Base-by-base conservation (phyloP, 176 grass and related monocot genomes). In the Dendrocalamus sinicus region DNA sequence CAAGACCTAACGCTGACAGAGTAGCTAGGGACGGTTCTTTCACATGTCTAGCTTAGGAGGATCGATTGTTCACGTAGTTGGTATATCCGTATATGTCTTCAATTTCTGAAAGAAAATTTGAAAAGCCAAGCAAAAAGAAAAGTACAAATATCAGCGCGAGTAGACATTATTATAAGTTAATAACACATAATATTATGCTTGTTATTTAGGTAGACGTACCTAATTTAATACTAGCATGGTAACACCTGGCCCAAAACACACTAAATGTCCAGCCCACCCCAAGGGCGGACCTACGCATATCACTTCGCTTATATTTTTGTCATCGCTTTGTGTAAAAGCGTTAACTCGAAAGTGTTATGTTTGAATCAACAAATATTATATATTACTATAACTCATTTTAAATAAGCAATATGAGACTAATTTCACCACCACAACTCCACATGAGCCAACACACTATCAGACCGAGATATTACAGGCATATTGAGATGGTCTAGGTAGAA, bases 61-160 rank as follows among this genome's bases (percentile, higher is more conserved):
- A 68, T 52, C 26, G 19, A 68, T 54, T 68, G 47, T 69, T 68
- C 48, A 81, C 30, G 30, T 81, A n/a, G 46, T 17, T 39, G 62
- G 43, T 50, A 80, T n/a, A n/a, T n/a, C n/a, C n/a, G n/a, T n/a
- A n/a, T 52, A 22, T 19, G 30, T 22, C 14, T 80, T 50, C 6
- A 11, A 17, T 73, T 73, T 62, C 59, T 62, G 24, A 24, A 59
- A 62, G n/a, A 26, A 62, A 26, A 9, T 0, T 8, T 2, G 8
- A 13, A 6, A 71, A 78, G 55, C 8, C 4, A 17, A 23, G 32
- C 7, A 24, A 48, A 65, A 43, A 79, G 12, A n/a, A 80, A 20
- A 20, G 22, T 20, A 59, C 35, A 82, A 30, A 20, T 22, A 46
- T 72, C 23, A 32, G 4, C 40, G 7, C 50, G 16, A 13, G n/a